Evolutionary conservation across 169 alveolate species (phyloP).

Genomic region (Eimeria sp.): DNA sequence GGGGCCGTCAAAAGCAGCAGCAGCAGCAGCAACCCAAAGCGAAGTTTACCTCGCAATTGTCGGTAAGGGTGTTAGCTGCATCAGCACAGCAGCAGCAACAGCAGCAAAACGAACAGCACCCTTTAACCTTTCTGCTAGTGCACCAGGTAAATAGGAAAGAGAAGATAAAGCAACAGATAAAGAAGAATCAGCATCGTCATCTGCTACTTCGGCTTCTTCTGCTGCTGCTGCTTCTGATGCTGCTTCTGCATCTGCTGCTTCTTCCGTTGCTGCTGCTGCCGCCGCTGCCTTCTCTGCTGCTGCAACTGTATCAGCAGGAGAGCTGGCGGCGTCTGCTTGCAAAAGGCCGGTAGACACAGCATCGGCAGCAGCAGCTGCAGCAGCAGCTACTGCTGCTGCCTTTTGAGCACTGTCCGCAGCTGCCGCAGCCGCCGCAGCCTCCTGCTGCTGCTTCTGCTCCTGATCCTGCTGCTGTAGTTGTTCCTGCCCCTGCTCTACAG

Average conservation of each 20-base stretch:
- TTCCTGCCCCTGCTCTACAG: constrained; percentile 34
- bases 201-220: constrained; percentile 5
- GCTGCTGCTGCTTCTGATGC: constrained; percentile 15
- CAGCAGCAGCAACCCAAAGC: background rate
- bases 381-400: constrained; percentile 59
- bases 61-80: constrained; percentile 82
- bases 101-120: constrained; percentile 35
- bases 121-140: background rate
- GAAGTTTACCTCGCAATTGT: constrained; percentile 45
- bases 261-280: background rate
- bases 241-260: background rate
- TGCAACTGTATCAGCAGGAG: background rate
- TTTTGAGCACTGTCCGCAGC: constrained; percentile 15
- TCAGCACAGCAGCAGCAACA: constrained; percentile 67
- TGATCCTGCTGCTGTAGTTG: constrained; percentile 23
- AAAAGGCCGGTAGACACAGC: constrained; percentile 5
- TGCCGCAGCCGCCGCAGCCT: background rate
- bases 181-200: background rate
- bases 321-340: background rate
- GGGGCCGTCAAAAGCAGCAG: background rate
- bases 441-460: constrained; percentile 34
- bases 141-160: background rate
- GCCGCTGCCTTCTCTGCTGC: constrained; percentile 29
- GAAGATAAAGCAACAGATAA: background rate
- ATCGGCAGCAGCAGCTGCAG: constrained; percentile 32